Evolutionary conservation across 139 green algal genomes (phyloP).

Genomic region (Astrephomene gubernaculifera): DNA sequence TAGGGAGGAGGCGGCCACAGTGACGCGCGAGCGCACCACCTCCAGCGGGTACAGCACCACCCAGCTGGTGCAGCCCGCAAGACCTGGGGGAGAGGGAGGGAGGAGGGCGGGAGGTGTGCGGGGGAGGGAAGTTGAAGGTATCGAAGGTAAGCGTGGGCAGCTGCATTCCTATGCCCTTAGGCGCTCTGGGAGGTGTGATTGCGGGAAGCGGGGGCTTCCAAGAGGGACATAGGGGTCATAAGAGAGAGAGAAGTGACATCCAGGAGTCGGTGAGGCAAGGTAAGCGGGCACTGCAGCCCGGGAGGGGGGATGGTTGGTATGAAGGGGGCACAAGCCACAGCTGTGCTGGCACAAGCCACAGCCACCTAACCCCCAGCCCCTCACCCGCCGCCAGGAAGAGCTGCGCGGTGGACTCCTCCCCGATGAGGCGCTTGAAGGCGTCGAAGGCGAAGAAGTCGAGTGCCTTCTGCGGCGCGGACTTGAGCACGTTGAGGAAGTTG

Average conservation of each 20-base stretch:
- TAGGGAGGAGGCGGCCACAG: slow-evolving; percentile 37
- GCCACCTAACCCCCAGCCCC: not conserved
- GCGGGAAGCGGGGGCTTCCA: too few species aligned
- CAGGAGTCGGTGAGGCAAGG: too few species aligned
- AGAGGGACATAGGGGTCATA: too few species aligned
- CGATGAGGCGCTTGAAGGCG: slow-evolving; percentile 63
- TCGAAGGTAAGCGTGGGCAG: too few species aligned
- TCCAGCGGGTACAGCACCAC: slow-evolving; percentile 87
- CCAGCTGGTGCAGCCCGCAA: slow-evolving; percentile 75
- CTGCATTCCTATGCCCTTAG: too few species aligned
- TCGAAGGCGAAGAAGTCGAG: slow-evolving; percentile 89
- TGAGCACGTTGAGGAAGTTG: slow-evolving; percentile 86
- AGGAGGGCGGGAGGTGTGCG: not conserved
- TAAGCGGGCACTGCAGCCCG: too few species aligned
- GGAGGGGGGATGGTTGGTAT: too few species aligned
- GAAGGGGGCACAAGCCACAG: too few species aligned
- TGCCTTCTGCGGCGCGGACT: slow-evolving; percentile 66
- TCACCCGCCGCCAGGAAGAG: slow-evolving; percentile 33
- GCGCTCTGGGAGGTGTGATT: too few species aligned
- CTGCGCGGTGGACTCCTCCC: not conserved
- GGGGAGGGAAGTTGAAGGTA: too few species aligned
- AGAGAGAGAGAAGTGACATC: too few species aligned
- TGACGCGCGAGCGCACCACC: slow-evolving; percentile 71
- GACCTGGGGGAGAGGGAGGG: slow-evolving; percentile 55
- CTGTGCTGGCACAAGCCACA: too few species aligned